A percentile compares a stretch with the other conserved stretches of the same genome.
phyloP scores from a whole-genome alignment of 148 eudicot genomes.

The Silene uniflora region DNA sequence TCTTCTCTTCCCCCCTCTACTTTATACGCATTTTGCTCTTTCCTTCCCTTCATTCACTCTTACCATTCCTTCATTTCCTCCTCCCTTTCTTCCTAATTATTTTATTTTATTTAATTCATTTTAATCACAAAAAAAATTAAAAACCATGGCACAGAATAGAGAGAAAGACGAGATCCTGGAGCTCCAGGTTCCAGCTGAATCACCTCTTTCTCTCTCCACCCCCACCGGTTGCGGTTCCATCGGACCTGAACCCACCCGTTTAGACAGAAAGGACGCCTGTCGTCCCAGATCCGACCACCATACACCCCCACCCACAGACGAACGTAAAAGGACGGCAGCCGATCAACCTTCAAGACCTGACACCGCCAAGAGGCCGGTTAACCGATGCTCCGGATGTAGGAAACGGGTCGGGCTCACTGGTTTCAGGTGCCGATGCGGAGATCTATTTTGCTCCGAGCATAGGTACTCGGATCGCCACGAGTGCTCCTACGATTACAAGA shows the following conservation, averaged over 20 bases:
- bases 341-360: not conserved
- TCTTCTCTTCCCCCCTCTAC: not conserved
- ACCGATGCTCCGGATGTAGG: slow-evolving; percentile 59
- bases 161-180: slow-evolving; percentile 8
- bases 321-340: not conserved
- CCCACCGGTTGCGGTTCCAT: slow-evolving; percentile 1
- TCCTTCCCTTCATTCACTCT: not conserved
- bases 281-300: slow-evolving; percentile 16
- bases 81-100: too few species aligned
- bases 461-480: slow-evolving; percentile 84
- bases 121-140: too few species aligned
- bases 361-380: slow-evolving; percentile 2
- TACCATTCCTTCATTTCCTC: too few species aligned
- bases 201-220: not conserved
- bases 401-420: slow-evolving; percentile 69
- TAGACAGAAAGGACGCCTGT: slow-evolving; percentile 15
- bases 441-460: slow-evolving; percentile 69
- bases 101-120: too few species aligned
- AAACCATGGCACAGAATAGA: not conserved
- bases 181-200: slow-evolving; percentile 7
- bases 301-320: not conserved
- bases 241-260: not conserved
- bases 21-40: not conserved
- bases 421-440: slow-evolving; percentile 71
- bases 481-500: slow-evolving; percentile 70